Conservation (phyloP, 768 basidiomycete genomes). For the Mrakia gelida region DNA sequence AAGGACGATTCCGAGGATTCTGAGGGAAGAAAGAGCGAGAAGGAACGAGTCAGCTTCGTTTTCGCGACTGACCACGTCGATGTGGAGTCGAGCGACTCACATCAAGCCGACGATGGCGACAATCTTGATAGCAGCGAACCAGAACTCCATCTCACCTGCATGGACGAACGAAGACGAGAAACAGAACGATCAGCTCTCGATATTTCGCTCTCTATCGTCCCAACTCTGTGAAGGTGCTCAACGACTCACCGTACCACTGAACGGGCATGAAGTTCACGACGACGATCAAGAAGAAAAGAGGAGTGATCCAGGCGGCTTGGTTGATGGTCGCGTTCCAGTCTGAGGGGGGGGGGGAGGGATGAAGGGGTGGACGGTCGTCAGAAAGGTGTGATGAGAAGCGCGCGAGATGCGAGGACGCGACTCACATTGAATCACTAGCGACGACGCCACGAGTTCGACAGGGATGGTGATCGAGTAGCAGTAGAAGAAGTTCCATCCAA, state of each 20-base stretch:
- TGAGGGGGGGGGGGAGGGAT: not conserved
- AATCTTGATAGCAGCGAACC: conserved; percentile 3
- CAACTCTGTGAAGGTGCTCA: too few relatives aligned
- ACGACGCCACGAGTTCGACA: conserved; percentile 44
- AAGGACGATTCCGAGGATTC: conserved; percentile 40
- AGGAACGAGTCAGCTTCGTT: not conserved
- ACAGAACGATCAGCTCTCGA: too few relatives aligned
- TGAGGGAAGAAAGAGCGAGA: not conserved
- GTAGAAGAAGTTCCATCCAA: conserved; percentile 15
- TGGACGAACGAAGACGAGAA: too few relatives aligned
- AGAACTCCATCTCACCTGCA: too few relatives aligned
- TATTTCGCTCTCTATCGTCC: too few relatives aligned
- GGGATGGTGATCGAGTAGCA: conserved; percentile 18
- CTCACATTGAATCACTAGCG: conserved; percentile 52
- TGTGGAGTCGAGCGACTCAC: not conserved
- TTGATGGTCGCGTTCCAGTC: conserved; percentile 52
- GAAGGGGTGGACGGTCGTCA: too few relatives aligned
- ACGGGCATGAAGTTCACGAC: conserved; percentile 48
- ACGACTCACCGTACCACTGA: conserved; percentile 51
- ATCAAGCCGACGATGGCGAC: conserved; percentile 47
- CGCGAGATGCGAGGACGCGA: too few relatives aligned
- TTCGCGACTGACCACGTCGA: not conserved
- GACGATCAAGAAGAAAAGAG: conserved; percentile 42
- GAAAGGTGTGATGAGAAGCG: too few relatives aligned
- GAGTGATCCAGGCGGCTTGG: conserved; percentile 45